Conservation (phyloP, 2,329 filamentous ascomycete species). For the Penicillium sp. region DNA sequence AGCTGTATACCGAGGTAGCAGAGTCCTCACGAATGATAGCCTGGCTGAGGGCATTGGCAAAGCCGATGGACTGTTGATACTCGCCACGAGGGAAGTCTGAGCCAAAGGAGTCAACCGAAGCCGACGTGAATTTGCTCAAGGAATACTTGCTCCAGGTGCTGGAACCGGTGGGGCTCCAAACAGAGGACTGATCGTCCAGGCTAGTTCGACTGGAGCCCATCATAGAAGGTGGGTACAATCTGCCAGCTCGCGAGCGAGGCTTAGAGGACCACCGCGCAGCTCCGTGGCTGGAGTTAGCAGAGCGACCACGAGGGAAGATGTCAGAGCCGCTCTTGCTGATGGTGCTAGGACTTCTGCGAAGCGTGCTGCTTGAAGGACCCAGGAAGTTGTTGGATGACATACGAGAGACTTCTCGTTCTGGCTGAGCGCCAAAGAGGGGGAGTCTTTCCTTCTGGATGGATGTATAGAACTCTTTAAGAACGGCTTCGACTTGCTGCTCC, state of each 20-base stretch:
- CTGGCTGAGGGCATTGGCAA: slow-evolving; percentile 93
- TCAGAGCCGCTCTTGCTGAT: slow-evolving; percentile 93
- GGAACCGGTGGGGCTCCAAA: slow-evolving; percentile 90
- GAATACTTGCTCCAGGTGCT: slow-evolving; percentile 96
- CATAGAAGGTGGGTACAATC: slow-evolving; percentile 74
- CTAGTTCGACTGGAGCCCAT: slow-evolving; percentile 91
- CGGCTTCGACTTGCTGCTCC: slow-evolving; percentile 86
- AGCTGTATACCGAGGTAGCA: slow-evolving; percentile 53
- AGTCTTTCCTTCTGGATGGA: slow-evolving; percentile 87
- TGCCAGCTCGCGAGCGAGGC: slow-evolving; percentile 72
- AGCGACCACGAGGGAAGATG: slow-evolving; percentile 67
- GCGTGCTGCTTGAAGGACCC: slow-evolving; percentile 65
- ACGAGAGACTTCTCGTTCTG: slow-evolving; percentile 42
- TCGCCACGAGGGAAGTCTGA: slow-evolving; percentile 74
- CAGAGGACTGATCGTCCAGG: slow-evolving; percentile 83
- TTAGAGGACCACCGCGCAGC: slow-evolving; percentile 81
- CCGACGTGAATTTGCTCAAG: slow-evolving; percentile 82
- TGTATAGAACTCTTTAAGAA: slow-evolving; percentile 86
- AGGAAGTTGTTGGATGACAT: slow-evolving; percentile 63
- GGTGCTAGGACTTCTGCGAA: slow-evolving; percentile 86
- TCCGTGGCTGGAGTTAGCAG: slow-evolving; percentile 63
- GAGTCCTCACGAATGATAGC: slow-evolving; percentile 86
- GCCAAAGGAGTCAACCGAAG: slow-evolving; percentile 88
- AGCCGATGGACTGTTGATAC: slow-evolving; percentile 95
- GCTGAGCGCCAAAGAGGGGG: slow-evolving; percentile 75